Evolutionary conservation across 495 filamentous ascomycete genomes (phyloP).

Genomic region (Penicillium nucicola): DNA sequence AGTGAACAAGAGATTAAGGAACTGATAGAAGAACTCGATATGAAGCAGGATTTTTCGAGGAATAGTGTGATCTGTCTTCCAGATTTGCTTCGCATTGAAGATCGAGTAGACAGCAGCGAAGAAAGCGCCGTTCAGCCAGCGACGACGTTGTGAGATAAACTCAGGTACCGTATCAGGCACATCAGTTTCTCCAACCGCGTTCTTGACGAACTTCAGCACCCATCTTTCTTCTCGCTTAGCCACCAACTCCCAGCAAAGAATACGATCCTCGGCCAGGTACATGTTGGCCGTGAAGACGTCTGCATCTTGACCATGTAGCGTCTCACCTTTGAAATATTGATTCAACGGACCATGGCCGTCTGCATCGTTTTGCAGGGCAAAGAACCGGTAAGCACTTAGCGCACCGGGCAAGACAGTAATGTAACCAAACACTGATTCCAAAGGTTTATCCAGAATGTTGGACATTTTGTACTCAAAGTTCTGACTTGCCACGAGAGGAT

Average conservation of each 20-base stretch:
- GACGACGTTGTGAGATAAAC: conserved; percentile 90
- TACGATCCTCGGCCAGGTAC: conserved; percentile 98
- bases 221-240: conserved; percentile 92
- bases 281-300: conserved; percentile 99
- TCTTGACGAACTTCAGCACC: conserved; percentile 97
- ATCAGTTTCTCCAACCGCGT: conserved; percentile 93
- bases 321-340: conserved; percentile 99
- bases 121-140: conserved; percentile 98
- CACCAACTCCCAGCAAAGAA: conserved; percentile 98
- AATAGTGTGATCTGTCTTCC: conserved; percentile 88
- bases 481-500: conserved; percentile 93
- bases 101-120: conserved; percentile 98
- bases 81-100: conserved; percentile 90
- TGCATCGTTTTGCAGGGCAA: conserved; percentile 94
- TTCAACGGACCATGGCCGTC: conserved; percentile 92
- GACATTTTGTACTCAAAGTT: conserved; percentile 99
- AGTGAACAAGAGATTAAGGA: conserved; percentile 86
- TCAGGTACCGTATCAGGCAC: conserved; percentile 77
- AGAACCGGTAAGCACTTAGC: conserved; percentile 91
- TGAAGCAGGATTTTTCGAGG: conserved; percentile 87
- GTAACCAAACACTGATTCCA: conserved; percentile 97
- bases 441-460: conserved; percentile 95
- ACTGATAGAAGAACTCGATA: conserved; percentile 95
- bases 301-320: conserved; percentile 90
- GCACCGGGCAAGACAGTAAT: conserved; percentile 96